These are phyloP conservation scores for Penicillium carneum DNA, from an alignment of 2,329 filamentous ascomycete species.

Conservation along the genomic window DNA sequence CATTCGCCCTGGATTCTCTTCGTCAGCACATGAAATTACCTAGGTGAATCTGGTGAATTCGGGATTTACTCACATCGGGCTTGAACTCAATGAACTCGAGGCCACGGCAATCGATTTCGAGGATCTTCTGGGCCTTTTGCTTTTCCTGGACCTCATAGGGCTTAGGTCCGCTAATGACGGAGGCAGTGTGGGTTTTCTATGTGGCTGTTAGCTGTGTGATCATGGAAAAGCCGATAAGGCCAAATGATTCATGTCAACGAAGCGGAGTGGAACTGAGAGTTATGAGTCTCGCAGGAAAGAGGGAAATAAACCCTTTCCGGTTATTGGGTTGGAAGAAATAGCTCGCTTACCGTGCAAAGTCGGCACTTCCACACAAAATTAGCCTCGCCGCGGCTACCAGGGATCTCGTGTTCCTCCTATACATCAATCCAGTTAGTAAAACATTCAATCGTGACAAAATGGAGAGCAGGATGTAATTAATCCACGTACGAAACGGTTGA, in stretches of 20 bases:
- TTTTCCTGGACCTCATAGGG: slow-evolving; percentile 64
- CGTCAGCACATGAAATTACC: slow-evolving; percentile 15
- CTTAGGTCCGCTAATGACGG: slow-evolving; percentile 76
- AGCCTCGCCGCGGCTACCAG: slow-evolving; percentile 90
- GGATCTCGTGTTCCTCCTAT: slow-evolving; percentile 88
- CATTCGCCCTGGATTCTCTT: slow-evolving; percentile 74
- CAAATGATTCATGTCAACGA: background rate
- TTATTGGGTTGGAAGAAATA: background rate
- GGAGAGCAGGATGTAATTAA: too few relatives aligned
- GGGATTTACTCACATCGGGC: slow-evolving; percentile 70
- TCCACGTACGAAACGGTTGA: slow-evolving; percentile 82
- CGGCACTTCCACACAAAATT: slow-evolving; percentile 99
- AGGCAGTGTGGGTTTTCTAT: slow-evolving; percentile 68
- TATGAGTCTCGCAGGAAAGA: background rate
- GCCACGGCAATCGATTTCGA: slow-evolving; percentile 92
- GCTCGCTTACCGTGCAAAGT: slow-evolving; percentile 80
- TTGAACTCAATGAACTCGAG: slow-evolving; percentile 91
- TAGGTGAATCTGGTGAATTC: background rate
- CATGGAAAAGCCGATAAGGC: background rate
- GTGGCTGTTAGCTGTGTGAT: slow-evolving; percentile 14
- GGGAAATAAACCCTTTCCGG: background rate
- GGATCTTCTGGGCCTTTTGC: slow-evolving; percentile 76
- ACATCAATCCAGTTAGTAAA: slow-evolving; percentile 1
- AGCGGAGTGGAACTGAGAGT: background rate
- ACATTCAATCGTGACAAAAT: background rate